Evolutionary conservation across 305 asterid species (phyloP).

Genomic region (Solanum hybrid): DNA sequence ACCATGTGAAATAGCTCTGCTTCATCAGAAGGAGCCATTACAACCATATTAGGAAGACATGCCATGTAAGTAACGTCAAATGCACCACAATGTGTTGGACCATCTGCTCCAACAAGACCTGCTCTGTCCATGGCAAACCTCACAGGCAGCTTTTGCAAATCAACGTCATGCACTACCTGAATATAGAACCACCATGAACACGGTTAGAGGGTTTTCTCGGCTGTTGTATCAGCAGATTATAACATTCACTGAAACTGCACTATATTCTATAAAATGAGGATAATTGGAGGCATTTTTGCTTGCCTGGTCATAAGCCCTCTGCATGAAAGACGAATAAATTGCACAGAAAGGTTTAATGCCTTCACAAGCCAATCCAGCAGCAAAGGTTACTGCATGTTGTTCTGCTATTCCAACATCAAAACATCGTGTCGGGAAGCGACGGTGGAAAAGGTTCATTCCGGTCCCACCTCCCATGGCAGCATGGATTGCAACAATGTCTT

Average conservation of each 20-base stretch:
- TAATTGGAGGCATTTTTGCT: background rate
- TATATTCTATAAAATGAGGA: background rate
- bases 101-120: conserved; percentile 94
- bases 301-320: conserved; percentile 94
- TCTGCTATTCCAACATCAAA: conserved; percentile 97
- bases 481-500: conserved; percentile 79
- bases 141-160: conserved; percentile 90
- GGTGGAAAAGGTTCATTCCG: conserved; percentile 78
- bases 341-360: conserved; percentile 96
- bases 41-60: conserved; percentile 96
- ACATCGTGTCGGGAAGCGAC: conserved; percentile 73
- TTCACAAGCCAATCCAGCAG: conserved; percentile 99
- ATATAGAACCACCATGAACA: background rate
- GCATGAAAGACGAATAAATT: conserved; percentile 89
- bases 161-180: conserved; percentile 96
- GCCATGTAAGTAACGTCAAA: conserved; percentile 87
- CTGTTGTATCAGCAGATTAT: background rate
- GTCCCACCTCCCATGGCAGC: conserved; percentile 99
- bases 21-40: conserved; percentile 96
- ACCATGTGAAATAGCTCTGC: conserved; percentile 91
- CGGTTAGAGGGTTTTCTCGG: background rate
- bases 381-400: conserved; percentile 95
- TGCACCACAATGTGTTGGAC: conserved; percentile 92
- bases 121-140: conserved; percentile 97
- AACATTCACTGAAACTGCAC: background rate